Conservation (phyloP, 371 early-diverging fungal genomes). For the Mortierella sp. region DNA sequence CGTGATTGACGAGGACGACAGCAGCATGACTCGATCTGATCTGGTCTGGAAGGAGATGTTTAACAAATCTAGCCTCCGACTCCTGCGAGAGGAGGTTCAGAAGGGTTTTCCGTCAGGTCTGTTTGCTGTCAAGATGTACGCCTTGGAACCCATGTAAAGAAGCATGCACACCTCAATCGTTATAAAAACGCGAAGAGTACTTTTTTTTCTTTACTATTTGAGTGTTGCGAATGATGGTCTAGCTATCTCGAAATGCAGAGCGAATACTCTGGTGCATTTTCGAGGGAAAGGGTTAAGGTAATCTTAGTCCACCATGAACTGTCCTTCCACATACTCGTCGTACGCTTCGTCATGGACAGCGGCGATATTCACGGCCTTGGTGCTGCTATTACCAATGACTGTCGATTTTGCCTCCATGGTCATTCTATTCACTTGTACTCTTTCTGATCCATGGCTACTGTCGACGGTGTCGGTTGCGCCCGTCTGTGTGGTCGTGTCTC, state of each 20-base stretch:
- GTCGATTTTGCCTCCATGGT: no score
- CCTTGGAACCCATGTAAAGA: constrained; percentile 27
- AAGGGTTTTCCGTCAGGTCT: constrained; percentile 83
- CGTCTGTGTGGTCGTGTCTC: not conserved
- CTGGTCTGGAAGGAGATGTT: constrained; percentile 76
- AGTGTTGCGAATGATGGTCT: no score
- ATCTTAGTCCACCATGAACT: constrained; percentile 19
- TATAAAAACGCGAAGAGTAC: no score
- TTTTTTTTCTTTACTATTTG: no score
- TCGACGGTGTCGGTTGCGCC: not conserved
- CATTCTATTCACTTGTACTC: not conserved
- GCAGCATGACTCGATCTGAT: constrained; percentile 86
- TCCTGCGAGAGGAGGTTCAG: constrained; percentile 81
- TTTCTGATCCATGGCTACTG: constrained; percentile 5
- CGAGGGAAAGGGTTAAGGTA: no score
- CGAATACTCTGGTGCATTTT: no score
- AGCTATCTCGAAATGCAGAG: no score
- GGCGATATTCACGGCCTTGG: no score
- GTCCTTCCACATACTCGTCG: constrained; percentile 24
- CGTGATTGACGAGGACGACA: constrained; percentile 84
- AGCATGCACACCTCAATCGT: not conserved
- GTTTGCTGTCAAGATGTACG: constrained; percentile 90
- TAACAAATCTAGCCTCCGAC: constrained; percentile 70
- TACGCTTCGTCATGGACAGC: constrained; percentile 11
- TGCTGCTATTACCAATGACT: no score